Base-by-base conservation (phyloP, 768 basidiomycete species). In the Lepiota venenata region DNA sequence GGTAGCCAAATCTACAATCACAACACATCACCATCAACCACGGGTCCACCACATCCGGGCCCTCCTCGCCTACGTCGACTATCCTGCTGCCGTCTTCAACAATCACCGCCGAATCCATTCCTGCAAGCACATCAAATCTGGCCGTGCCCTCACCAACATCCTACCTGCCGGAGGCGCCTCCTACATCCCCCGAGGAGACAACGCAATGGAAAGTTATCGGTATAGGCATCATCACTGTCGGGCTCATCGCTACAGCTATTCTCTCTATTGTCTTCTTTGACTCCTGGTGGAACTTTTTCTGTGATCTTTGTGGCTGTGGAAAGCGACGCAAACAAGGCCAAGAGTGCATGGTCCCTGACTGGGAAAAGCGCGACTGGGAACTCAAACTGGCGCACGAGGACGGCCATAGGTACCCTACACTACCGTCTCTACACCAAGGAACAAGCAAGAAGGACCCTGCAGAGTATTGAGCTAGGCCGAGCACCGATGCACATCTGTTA, bases 121-220 rank as follows among this genome's bases (percentile, higher is more conserved):
- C 20, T 25, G 4, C 42, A 2, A 20, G n/a, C 8, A 21, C 42
- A 11, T 21, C 42, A 20, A 25, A 5, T 6, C 20, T 44, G 21
- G 21, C 20, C 21, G 6, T 44, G 20, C 42, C 42, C 5, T 9
- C 27, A 3, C 27, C 18, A 9, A 25, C 42, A 32, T 21, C 42
- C 25, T 38, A 27, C 16, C 44, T 50, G 15, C 49, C 49, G 50
- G 55, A 63, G 41, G 63, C 64, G 25, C 54, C 65, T 21, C 55
- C 64, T 14, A 72, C 70, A 27, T 70, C 76, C 22, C 71, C 71
- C 14, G 72, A 64, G 16, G 80, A 77, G 61, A 70, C 76, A 18
- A 75, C 73, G 25, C 70, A 80, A 62, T 88, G 87, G 87, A 85
- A 86, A 67, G 76, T 85, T 42, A 76, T 89, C 49, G 87, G 88